Base-by-base conservation (phyloP, 306 rosid genomes). In the Cicer cuneatum region DNA sequence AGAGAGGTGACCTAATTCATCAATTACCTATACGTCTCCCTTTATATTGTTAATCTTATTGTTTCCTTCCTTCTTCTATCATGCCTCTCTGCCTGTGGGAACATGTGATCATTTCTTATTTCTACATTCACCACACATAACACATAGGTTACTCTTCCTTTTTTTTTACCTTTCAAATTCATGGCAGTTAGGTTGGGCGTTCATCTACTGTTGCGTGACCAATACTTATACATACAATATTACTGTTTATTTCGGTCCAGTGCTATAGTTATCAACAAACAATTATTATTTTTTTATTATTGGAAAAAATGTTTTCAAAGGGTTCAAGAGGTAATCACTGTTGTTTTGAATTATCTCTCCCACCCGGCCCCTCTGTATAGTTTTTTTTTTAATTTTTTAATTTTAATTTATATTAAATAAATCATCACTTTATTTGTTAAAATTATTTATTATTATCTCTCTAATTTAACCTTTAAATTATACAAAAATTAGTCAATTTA, bases 1-100 rank as follows among this genome's bases (percentile, higher is more conserved):
- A 70, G 89, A 88, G 76, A 83, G 95, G 92, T 91, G 79, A 90
- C 94, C 97, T 76, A 90, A 86, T 83, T 63, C 73, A 14, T 75
- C 51, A 48, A 33, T 80, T 72, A 45, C 66, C 83, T 47, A 7
- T 80, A 81, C 83, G 83, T 75, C 48, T 18, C 45, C 10, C 10
- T 10, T 33, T 10, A 7, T 35, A 3, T 8, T 15, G 10, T 51
- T 52, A 16, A 8, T 52, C 9, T 10, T 19, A 8, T 24, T 7
- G 71, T 21, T 24, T 3, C 13, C 1, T 5, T 15, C 5, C 14
- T 12, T 11, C 40, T 62, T 5, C 58, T 49, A 6, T 40, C 5
- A 9, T 60, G 42, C 38, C 43, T 51, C 43, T 51, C 8, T 15
- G 66, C 39, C 19, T 9, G 29, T n/a, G 35, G 5, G 8, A n/a